phyloP scores from a whole-genome alignment of 768 basidiomycete genomes.

The Thelephora ganbajun region DNA sequence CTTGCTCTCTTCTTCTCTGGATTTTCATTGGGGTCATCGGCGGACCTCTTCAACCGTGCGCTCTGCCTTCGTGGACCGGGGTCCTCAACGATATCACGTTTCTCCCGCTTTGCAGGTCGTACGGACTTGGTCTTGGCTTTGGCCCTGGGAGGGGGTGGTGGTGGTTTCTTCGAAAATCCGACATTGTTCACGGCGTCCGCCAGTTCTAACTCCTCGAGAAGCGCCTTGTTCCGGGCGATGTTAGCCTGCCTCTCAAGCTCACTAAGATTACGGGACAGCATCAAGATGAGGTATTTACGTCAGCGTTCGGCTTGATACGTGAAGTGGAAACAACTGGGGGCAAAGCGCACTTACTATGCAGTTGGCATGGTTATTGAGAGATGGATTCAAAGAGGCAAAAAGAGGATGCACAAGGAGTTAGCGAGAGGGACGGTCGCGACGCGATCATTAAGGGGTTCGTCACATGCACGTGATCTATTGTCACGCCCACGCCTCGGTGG shows the following conservation, averaged over 20 bases:
- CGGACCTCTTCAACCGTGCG: constrained; percentile 38
- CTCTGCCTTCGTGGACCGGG: constrained; percentile 49
- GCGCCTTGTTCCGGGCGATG: constrained; percentile 65
- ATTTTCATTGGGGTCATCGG: constrained; percentile 46
- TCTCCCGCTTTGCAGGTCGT: constrained; percentile 39
- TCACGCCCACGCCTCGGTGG: too few relatives aligned
- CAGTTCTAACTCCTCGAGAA: constrained; percentile 60
- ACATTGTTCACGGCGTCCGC: constrained; percentile 39
- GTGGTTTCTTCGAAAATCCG: constrained; percentile 27
- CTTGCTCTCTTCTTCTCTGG: constrained; percentile 50
- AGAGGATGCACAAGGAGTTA: too few relatives aligned
- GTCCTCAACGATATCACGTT: constrained; percentile 29
- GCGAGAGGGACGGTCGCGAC: too few relatives aligned
- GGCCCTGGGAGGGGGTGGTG: constrained; percentile 12
- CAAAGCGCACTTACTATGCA: not conserved
- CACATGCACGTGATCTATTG: too few relatives aligned
- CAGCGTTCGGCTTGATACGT: constrained; percentile 5
- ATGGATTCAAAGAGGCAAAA: too few relatives aligned
- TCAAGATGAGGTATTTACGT: too few relatives aligned
- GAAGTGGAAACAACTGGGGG: not conserved
- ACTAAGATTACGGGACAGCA: constrained; percentile 14
- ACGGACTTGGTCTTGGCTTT: constrained; percentile 45
- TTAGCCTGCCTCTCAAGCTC: constrained; percentile 70
- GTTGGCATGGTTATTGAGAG: not conserved
- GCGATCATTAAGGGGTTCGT: too few relatives aligned